Evolutionary conservation across 208 protist species (phyloP), one percentile per base, ranked within the genome.

Genomic region (Wallacemonas rigidus): DNA sequence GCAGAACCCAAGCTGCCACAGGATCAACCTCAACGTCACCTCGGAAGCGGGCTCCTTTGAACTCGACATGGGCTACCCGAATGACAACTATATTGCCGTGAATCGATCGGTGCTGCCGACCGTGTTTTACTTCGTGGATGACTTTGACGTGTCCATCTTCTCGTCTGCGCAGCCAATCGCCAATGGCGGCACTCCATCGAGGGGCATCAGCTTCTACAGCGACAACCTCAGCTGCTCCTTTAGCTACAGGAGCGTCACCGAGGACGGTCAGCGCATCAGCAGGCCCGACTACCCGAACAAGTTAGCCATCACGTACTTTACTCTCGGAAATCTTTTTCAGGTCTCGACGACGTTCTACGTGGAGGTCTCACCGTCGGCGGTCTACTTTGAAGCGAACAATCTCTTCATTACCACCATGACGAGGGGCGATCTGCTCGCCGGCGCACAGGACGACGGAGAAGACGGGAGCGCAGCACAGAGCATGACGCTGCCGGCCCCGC

Each of bases 361-460:
- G 3, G 60, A 65, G 4, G 67, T 80, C 43, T 67, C 64, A 17
- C 70, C 56, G 56, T 38, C n/a, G 5, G 65, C 70, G 36, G 57
- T 43, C 7, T 75, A 72, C 67, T 58, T 72, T 39, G 64, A 80
- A 3, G 41, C 35, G 2, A 65, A 65, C 43, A 38, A 17, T 0
- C 60, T 65, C 7, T 65, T 65, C 60, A 12, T 50, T 9, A 48
- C 36, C 43, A 36, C 60, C 41, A 65, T 65, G 57, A n/a, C 38
- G 5, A 26, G 36, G 15, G 6, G 5, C 11, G 8, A 63, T 44
- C 9, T 8, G 36, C 12, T 44, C 5, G 53, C 53, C 17, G 14
- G 26, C 14, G 53, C 53, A 7, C 6, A 15, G 9, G 53, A 36
- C 11, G 9, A 57, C 17, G 17, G 14, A n/a, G 53, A 57, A 8